These are phyloP conservation scores for Fremontodendron californicum DNA, from an alignment of 345 rosid species.

Conservation along the genomic window DNA sequence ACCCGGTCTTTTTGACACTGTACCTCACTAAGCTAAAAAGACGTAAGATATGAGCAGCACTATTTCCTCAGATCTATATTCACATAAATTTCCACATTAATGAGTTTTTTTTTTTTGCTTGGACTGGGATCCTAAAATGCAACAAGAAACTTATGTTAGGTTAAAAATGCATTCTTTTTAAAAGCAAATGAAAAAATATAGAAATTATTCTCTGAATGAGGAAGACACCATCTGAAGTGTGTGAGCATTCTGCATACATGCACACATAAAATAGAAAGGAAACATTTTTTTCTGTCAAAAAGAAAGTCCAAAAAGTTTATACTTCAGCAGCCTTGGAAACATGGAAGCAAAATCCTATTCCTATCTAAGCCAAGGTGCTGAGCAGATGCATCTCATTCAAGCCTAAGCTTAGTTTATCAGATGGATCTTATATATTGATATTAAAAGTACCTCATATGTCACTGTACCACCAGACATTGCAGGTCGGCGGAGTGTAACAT, in stretches of 20 bases:
- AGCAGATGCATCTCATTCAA: neutral
- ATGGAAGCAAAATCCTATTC: neutral
- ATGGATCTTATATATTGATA: conserved; percentile 1
- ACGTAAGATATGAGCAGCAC: neutral
- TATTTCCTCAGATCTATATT: neutral
- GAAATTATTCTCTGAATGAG: neutral
- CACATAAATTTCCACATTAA: neutral
- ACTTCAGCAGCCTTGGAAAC: neutral
- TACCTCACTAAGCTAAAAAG: neutral
- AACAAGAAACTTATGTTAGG: neutral
- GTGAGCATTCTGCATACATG: neutral
- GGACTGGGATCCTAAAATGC: neutral
- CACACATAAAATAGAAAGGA: neutral
- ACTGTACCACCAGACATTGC: conserved; percentile 47
- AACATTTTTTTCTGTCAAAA: neutral
- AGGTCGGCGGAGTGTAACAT: conserved; percentile 65
- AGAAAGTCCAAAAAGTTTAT: neutral
- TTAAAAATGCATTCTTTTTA: neutral
- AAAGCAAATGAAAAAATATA: neutral
- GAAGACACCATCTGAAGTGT: neutral
- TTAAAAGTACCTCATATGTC: conserved; percentile 65
- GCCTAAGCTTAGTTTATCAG: neutral
- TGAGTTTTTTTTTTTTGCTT: neutral
- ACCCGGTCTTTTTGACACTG: neutral
- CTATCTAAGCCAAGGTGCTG: neutral